Conservation (phyloP, 352 stramenopile genomes). For the Phytophthora ramorum region DNA sequence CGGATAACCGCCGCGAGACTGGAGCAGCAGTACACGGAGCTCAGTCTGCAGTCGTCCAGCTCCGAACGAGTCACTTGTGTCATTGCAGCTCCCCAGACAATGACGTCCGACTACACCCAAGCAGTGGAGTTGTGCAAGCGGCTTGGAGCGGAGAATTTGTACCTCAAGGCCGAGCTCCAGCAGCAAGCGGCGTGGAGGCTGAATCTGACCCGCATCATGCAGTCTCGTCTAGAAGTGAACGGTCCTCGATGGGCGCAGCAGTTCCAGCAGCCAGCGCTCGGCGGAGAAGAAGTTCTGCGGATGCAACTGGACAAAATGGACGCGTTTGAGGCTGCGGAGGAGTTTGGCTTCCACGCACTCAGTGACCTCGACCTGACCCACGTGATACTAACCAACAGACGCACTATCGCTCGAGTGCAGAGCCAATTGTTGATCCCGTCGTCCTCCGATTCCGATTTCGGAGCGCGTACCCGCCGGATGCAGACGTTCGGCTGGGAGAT, state of each 20-base stretch:
- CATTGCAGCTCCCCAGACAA: not conserved
- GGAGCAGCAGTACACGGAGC: slow-evolving; percentile 39
- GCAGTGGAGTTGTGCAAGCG: slow-evolving; percentile 32
- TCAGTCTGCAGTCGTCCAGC: slow-evolving; percentile 33
- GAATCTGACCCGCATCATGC: slow-evolving; percentile 37
- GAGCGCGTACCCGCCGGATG: slow-evolving; percentile 20
- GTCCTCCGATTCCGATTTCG: slow-evolving; percentile 24
- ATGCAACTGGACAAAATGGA: slow-evolving; percentile 30
- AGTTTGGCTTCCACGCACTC: slow-evolving; percentile 44
- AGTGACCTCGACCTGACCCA: slow-evolving; percentile 36
- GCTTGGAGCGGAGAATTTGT: slow-evolving; percentile 56
- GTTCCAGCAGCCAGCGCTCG: slow-evolving; percentile 24
- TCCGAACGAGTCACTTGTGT: not conserved
- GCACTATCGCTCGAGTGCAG: slow-evolving; percentile 35
- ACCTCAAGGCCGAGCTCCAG: slow-evolving; percentile 46
- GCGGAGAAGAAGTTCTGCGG: slow-evolving; percentile 5
- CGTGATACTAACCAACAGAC: slow-evolving; percentile 41
- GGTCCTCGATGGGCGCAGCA: slow-evolving; percentile 25
- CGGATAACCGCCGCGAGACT: slow-evolving; percentile 38
- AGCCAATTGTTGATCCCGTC: slow-evolving; percentile 25
- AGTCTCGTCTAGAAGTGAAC: slow-evolving; percentile 25
- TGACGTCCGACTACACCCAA: slow-evolving; percentile 21
- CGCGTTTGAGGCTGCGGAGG: slow-evolving; percentile 30
- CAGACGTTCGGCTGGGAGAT: slow-evolving; percentile 49
- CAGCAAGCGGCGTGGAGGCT: slow-evolving; percentile 42